A percentile compares a stretch with the other conserved stretches of the same genome.
Conservation (phyloP, 768 basidiomycete species). For the Mrakia frigida region DNA sequence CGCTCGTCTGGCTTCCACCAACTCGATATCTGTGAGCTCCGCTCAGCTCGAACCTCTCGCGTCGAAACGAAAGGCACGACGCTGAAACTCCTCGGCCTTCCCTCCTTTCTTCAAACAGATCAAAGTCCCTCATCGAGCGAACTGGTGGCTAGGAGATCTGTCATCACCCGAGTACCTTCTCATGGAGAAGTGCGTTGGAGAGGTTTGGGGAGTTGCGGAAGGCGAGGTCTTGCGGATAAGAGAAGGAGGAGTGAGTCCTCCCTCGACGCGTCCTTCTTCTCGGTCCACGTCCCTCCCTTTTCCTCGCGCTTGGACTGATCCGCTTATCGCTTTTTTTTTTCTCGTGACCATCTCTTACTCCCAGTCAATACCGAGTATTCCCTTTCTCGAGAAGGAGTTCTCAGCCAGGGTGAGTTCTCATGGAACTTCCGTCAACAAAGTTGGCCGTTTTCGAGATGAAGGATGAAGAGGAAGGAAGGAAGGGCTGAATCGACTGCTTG, state of each 20-base stretch:
- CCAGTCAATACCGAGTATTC: slow-evolving; percentile 89
- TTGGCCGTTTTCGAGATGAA: too few relatives aligned
- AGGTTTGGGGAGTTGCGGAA: slow-evolving; percentile 68
- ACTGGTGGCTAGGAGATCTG: slow-evolving; percentile 94
- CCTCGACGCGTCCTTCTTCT: background rate
- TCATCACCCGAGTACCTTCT: slow-evolving; percentile 25
- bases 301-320: background rate
- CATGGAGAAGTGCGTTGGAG: slow-evolving; percentile 69
- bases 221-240: slow-evolving; percentile 73
- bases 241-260: slow-evolving; percentile 77
- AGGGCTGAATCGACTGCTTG: background rate
- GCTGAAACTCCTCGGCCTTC: slow-evolving; percentile 2
- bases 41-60: background rate
- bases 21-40: background rate
- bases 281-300: background rate
- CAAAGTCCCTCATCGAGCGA: slow-evolving; percentile 71
- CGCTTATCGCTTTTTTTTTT: slow-evolving; percentile 18
- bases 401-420: slow-evolving; percentile 38
- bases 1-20: background rate
- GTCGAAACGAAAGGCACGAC: background rate
- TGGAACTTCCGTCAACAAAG: background rate
- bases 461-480: background rate
- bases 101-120: slow-evolving; percentile 50
- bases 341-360: background rate
- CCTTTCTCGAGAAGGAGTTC: slow-evolving; percentile 88